phyloP scores from a whole-genome alignment of 768 basidiomycete species.

The Tylopilus sp. region DNA sequence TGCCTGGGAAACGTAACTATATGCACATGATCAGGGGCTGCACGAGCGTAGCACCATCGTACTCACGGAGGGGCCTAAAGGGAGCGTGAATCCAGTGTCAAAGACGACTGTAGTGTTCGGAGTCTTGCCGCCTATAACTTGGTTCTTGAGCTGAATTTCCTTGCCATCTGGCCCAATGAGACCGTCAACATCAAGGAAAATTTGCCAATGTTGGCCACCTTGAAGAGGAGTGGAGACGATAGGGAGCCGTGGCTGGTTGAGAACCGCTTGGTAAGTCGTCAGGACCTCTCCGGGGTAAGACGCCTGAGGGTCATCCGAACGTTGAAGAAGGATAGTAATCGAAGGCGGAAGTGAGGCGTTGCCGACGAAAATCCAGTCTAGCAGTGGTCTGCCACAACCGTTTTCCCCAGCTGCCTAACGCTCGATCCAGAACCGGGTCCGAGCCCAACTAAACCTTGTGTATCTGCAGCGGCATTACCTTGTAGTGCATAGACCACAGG shows the following conservation, averaged over 20 bases:
- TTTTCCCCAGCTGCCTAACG: conserved; percentile 35
- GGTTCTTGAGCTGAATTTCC: conserved; percentile 41
- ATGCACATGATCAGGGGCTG: conserved; percentile 14
- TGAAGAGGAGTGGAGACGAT: conserved; percentile 39
- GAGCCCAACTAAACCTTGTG: conserved; percentile 47
- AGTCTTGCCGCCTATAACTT: conserved; percentile 41
- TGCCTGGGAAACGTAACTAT: conserved; percentile 50
- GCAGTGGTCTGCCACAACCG: conserved; percentile 44
- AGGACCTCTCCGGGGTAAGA: conserved; percentile 54
- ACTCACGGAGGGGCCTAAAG: conserved; percentile 53
- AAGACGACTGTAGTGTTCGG: conserved; percentile 57
- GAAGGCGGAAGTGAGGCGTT: conserved; percentile 56
- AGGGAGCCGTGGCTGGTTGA: conserved; percentile 46
- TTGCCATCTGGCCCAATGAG: conserved; percentile 61
- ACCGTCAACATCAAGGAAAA: conserved; percentile 57
- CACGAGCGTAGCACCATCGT: conserved; percentile 3
- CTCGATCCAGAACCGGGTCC: conserved; percentile 59
- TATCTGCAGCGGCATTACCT: conserved; percentile 8
- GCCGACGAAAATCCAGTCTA: conserved; percentile 64
- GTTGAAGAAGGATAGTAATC: conserved; percentile 62
- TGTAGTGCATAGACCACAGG: conserved; percentile 20
- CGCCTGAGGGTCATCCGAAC: conserved; percentile 51
- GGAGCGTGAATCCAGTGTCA: conserved; percentile 68
- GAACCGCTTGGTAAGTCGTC: conserved; percentile 45
- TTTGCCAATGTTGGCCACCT: conserved; percentile 61